Conservation (phyloP, 176 grass and related monocot species). For the Oropetium thomaeum region DNA sequence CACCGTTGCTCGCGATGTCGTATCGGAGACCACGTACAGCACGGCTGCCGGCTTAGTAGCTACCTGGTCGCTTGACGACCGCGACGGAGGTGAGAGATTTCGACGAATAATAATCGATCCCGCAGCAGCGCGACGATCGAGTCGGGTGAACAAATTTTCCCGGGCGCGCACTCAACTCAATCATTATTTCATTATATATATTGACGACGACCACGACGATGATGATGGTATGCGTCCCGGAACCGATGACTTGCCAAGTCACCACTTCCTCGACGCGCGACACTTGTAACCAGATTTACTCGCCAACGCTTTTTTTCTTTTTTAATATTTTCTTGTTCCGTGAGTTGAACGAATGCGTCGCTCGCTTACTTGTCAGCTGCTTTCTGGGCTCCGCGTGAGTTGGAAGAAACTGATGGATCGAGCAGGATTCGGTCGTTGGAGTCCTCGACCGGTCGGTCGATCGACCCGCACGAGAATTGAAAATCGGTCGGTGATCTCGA, state of each 20-base stretch:
- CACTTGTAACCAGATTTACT: background rate
- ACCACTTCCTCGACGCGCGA: background rate
- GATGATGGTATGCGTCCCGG: background rate
- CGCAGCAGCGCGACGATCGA: too few relatives aligned
- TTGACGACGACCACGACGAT: background rate
- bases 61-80: too few relatives aligned
- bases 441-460: background rate
- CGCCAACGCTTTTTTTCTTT: too few relatives aligned
- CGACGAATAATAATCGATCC: too few relatives aligned
- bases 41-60: too few relatives aligned
- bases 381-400: background rate
- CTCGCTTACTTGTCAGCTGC: background rate
- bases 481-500: background rate
- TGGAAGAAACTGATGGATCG: background rate
- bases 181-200: too few relatives aligned
- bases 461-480: background rate
- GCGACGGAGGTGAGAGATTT: too few relatives aligned
- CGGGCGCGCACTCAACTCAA: too few relatives aligned
- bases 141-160: background rate
- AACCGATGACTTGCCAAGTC: background rate
- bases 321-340: too few relatives aligned
- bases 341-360: too few relatives aligned
- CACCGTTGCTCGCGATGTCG: too few relatives aligned
- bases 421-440: background rate
- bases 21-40: too few relatives aligned